Base-by-base conservation (phyloP, 805 yeast genomes). In the Candida succiphila region DNA sequence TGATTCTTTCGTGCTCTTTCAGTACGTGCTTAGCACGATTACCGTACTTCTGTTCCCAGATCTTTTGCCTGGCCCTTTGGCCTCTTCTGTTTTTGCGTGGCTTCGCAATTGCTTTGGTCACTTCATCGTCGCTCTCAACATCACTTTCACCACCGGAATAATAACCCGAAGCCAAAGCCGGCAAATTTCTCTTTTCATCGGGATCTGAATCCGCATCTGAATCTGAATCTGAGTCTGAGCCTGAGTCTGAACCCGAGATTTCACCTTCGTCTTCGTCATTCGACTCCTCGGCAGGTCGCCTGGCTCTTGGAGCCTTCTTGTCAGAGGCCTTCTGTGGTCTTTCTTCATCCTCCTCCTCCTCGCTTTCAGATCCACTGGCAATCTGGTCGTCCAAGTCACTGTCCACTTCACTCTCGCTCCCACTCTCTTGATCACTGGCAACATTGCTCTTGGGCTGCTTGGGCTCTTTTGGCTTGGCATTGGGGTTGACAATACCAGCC, bases 41-140 rank as follows among this genome's bases (percentile, higher is more conserved):
- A 19, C 97, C 97, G 52, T 67, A 92, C 55, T 92, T 89, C 59
- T 72, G 63, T 52, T 87, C 98, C 97, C 97, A 92, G 33, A 92
- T 86, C 65, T 83, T 81, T 55, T 89, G 92, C 61, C 98, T 77
- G 1, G 96, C 98, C 39, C 97, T 69, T 62, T 92, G 98, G 18
- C 98, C 98, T 56, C 96, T 75, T 60, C 98, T 70, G 56, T 92
- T 92, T 47, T 87, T 86, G 41, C 89, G 71, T 40, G 56, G 60
- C 15, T 65, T 67, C 20, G 70, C 50, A 1, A 78, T 75, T 4
- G 67, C 60, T 30, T 62, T 65, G 36, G 75, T 69, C 5, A 75
- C 75, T 8, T 68, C 62, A 30, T 61, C 52, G 46, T 72, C 78
- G 47, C 65, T 56, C 35, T 61, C 61, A 3, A 51, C 50, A 13